Conservation (phyloP, 1,139 yeast genomes). For the Yamadazyma taylorii region DNA sequence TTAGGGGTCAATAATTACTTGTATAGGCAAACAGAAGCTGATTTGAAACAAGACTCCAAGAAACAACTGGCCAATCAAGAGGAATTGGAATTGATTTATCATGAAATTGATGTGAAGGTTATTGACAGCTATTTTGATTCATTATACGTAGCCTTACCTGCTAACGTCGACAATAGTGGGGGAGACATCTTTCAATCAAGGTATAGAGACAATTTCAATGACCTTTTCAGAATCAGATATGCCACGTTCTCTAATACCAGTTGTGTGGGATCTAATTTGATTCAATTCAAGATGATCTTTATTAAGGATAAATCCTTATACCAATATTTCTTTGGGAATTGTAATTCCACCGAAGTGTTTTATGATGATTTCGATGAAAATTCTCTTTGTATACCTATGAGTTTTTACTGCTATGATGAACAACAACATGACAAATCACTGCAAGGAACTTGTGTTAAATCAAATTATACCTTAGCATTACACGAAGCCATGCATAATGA, state of each 20-base stretch:
- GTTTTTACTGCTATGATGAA: conserved; percentile 11
- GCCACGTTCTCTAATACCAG: conserved; percentile 9
- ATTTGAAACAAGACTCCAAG: background rate
- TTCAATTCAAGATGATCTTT: conserved; percentile 16
- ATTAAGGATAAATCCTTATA: conserved; percentile 8
- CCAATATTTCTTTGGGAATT: conserved; percentile 16
- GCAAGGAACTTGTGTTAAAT: conserved; percentile 6
- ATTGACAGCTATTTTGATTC: conserved; percentile 10
- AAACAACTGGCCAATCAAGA: background rate
- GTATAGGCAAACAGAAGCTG: conserved; percentile 4
- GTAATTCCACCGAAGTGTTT: conserved; percentile 11
- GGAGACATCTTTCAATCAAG: conserved; percentile 5
- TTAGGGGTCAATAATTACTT: conserved; percentile 15
- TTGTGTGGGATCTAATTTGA: conserved; percentile 13
- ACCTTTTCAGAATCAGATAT: conserved; percentile 14
- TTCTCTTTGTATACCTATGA: conserved; percentile 11
- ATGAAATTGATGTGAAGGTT: conserved; percentile 16
- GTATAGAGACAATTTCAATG: conserved; percentile 12
- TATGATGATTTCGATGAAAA: conserved; percentile 10
- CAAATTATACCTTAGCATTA: conserved; percentile 9
- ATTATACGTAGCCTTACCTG: conserved; percentile 15
- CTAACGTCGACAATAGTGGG: conserved; percentile 4
- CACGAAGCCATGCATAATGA: conserved; percentile 4
- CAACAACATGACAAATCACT: no score
- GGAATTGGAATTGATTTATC: conserved; percentile 8